Percentiles rank a stretch among this genome's conserved stretches.
Conservation (phyloP, 805 yeast genomes). For the Hanseniaspora lachancei region DNA sequence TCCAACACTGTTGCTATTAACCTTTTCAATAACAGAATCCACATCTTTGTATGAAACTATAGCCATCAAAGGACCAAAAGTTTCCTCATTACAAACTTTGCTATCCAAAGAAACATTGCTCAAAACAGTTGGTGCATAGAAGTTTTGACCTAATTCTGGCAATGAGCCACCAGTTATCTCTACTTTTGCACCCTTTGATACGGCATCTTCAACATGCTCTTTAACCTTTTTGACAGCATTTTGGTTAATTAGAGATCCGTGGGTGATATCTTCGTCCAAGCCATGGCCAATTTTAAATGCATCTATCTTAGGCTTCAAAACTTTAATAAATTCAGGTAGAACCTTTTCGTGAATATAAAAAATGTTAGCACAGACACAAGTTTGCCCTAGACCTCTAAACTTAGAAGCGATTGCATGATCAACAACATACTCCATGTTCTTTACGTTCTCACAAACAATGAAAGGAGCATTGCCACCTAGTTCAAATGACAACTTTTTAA, state of each 20-base stretch:
- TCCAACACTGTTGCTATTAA: constrained; percentile 45
- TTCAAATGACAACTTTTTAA: constrained; percentile 50
- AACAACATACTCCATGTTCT: constrained; percentile 38
- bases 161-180: constrained; percentile 41
- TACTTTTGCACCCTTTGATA: constrained; percentile 38
- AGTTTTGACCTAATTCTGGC: constrained; percentile 37
- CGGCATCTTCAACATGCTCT: constrained; percentile 42
- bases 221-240: constrained; percentile 41
- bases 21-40: constrained; percentile 40
- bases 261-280: constrained; percentile 37
- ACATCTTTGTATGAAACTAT: constrained; percentile 40
- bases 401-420: constrained; percentile 41
- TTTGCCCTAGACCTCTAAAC: constrained; percentile 51
- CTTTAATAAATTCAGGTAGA: constrained; percentile 36
- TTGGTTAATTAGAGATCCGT: constrained; percentile 44
- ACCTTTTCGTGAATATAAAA: constrained; percentile 41
- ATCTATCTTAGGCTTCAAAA: constrained; percentile 34
- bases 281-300: constrained; percentile 46
- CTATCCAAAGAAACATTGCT: constrained; percentile 39
- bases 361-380: constrained; percentile 53
- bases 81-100: constrained; percentile 43
- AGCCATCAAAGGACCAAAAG: constrained; percentile 55
- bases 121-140: constrained; percentile 43
- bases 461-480: constrained; percentile 60
- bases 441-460: constrained; percentile 35